These are phyloP conservation scores for Sphaerobolus stellatus DNA, from an alignment of 1,284 basidiomycete genomes.

Conservation along the genomic window DNA sequence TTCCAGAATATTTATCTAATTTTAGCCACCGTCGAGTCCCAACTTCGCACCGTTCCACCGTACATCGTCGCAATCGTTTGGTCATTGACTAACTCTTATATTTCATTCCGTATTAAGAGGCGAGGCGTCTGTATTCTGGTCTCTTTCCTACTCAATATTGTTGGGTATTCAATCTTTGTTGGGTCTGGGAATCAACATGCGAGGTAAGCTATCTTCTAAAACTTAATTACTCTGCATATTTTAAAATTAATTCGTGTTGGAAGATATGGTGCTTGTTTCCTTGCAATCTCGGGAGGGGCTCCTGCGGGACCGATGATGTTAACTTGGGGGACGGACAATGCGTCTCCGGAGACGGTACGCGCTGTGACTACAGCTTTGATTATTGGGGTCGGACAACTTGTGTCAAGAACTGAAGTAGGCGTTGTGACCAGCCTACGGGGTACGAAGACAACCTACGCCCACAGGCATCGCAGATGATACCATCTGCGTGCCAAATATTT, in stretches of 20 bases:
- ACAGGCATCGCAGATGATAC: too few species aligned
- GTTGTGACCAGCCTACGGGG: too few species aligned
- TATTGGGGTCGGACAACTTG: constrained; percentile 38
- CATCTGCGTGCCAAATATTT: too few species aligned
- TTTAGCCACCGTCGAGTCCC: constrained; percentile 38
- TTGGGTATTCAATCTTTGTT: constrained; percentile 40
- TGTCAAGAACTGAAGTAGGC: too few species aligned
- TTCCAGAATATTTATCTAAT: not conserved
- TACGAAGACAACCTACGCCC: too few species aligned
- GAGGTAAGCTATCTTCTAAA: constrained; percentile 22
- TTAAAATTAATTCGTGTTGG: not conserved
- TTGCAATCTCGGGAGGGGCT: constrained; percentile 36
- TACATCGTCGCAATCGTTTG: constrained; percentile 37
- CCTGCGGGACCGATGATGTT: constrained; percentile 37
- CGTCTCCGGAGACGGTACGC: constrained; percentile 42
- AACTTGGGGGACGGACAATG: constrained; percentile 43
- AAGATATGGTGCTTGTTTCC: constrained; percentile 43
- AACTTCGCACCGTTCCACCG: constrained; percentile 42
- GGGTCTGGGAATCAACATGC: constrained; percentile 38
- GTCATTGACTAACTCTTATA: constrained; percentile 31
- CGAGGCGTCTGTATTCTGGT: constrained; percentile 33
- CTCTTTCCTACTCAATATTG: constrained; percentile 33
- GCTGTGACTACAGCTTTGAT: constrained; percentile 41
- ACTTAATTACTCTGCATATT: not conserved
- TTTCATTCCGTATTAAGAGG: constrained; percentile 32